Percentiles rank a stretch among this genome's conserved stretches.
These are phyloP conservation scores for Medicago ruthenica DNA, from an alignment of 306 rosid species.

Conservation along the genomic window DNA sequence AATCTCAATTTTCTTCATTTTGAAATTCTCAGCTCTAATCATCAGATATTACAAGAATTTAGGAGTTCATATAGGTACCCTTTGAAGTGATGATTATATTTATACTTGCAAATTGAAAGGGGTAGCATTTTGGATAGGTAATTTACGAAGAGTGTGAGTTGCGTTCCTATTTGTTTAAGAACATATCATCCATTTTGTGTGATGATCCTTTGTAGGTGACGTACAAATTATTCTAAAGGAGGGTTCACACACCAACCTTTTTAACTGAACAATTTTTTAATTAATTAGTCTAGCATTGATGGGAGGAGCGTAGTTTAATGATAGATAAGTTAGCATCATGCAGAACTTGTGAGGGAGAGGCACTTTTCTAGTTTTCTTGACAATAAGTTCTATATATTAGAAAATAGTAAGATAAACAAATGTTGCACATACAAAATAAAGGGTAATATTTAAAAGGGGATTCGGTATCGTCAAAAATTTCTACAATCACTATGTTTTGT, in stretches of 20 bases:
- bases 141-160: slow-evolving; percentile 60
- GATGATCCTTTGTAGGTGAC: slow-evolving; percentile 62
- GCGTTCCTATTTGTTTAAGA: slow-evolving; percentile 44
- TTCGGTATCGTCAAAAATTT: neutral
- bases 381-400: neutral
- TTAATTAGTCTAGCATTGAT: neutral
- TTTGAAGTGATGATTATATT: slow-evolving; percentile 45
- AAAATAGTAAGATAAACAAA: neutral
- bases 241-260: slow-evolving; percentile 41
- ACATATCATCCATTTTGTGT: slow-evolving; percentile 59
- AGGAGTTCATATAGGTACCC: slow-evolving; percentile 23
- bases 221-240: slow-evolving; percentile 24
- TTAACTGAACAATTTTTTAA: slow-evolving; percentile 41
- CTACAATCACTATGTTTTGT: neutral
- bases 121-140: slow-evolving; percentile 21
- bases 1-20: slow-evolving; percentile 49
- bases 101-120: slow-evolving; percentile 37
- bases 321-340: slow-evolving; percentile 21
- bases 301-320: slow-evolving; percentile 20
- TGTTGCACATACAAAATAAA: neutral
- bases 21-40: slow-evolving; percentile 9
- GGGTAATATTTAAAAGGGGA: neutral
- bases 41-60: slow-evolving; percentile 32
- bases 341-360: slow-evolving; percentile 23
- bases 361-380: neutral